A percentile compares a stretch with the other conserved stretches of the same genome.
Conservation (phyloP, 2,329 filamentous ascomycete genomes). For the Aspergillus sp. region DNA sequence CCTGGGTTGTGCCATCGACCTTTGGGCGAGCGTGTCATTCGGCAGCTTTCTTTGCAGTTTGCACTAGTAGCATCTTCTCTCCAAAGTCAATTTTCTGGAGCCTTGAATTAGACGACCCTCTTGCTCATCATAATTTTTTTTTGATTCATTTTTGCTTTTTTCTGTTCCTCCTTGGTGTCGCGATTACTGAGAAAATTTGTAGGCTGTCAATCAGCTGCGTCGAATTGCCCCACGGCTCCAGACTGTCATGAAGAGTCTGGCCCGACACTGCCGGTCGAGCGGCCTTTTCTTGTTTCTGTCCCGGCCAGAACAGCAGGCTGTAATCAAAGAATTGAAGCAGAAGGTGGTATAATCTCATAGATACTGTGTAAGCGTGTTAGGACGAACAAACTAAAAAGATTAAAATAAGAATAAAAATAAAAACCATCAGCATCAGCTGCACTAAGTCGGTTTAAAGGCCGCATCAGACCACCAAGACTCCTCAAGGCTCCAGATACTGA, state of each 20-base stretch:
- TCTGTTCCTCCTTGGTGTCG: background rate
- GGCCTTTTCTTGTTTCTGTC: background rate
- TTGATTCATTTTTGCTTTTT: background rate
- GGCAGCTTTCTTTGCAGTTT: conserved; percentile 5
- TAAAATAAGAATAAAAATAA: no score
- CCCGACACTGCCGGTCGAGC: background rate
- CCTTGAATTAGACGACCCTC: background rate
- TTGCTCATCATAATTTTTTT: background rate
- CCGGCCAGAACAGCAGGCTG: background rate
- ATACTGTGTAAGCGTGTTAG: no score
- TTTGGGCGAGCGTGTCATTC: conserved; percentile 3
- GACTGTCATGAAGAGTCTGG: background rate
- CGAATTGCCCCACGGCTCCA: background rate
- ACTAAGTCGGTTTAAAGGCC: background rate
- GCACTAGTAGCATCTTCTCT: conserved; percentile 1
- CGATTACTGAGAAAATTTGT: background rate
- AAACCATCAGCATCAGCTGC: background rate
- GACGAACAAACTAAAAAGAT: no score
- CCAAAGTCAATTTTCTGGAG: background rate
- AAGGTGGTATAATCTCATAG: no score
- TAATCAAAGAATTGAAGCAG: no score
- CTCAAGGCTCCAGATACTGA: background rate
- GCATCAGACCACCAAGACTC: conserved; percentile 5
- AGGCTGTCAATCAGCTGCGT: background rate
- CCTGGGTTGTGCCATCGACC: background rate